Percentiles rank a stretch among this genome's conserved stretches.
Conservation (phyloP, 2,329 filamentous ascomycete genomes). For the Venturia nashicola region DNA sequence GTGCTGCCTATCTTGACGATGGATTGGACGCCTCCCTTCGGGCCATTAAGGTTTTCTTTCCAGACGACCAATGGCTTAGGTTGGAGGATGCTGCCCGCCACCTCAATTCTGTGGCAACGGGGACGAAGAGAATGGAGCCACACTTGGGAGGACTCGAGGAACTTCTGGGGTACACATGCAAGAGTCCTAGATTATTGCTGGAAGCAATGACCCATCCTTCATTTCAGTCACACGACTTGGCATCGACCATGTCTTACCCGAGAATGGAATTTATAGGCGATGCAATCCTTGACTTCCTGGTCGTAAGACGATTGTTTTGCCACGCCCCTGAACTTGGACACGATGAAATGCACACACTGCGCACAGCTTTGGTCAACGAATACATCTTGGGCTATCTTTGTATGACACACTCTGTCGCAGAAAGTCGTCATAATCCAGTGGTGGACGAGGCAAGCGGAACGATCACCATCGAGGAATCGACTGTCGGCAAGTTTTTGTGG, state of each 20-base stretch:
- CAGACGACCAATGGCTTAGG: slow-evolving; percentile 24
- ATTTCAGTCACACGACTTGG: slow-evolving; percentile 29
- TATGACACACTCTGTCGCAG: slow-evolving; percentile 37
- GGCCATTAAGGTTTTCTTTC: slow-evolving; percentile 56
- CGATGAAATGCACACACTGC: slow-evolving; percentile 61
- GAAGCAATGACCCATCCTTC: slow-evolving; percentile 77
- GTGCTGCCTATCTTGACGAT: slow-evolving; percentile 58
- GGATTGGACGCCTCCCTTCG: slow-evolving; percentile 49
- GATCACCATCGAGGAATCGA: slow-evolving; percentile 15
- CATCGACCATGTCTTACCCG: slow-evolving; percentile 48
- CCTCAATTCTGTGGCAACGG: background rate
- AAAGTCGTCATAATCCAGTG: slow-evolving; percentile 12
- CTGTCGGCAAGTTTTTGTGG: slow-evolving; percentile 43
- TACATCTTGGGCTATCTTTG: slow-evolving; percentile 68
- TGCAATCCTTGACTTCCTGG: slow-evolving; percentile 56
- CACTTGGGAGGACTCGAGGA: slow-evolving; percentile 27
- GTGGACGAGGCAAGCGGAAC: slow-evolving; percentile 16
- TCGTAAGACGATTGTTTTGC: slow-evolving; percentile 3
- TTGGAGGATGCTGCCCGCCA: background rate
- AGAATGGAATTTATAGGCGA: slow-evolving; percentile 84
- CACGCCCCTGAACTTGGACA: slow-evolving; percentile 21
- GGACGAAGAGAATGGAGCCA: background rate
- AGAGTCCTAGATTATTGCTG: slow-evolving; percentile 52
- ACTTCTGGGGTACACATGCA: slow-evolving; percentile 61
- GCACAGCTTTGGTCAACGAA: slow-evolving; percentile 66